Conservation (phyloP, 768 basidiomycete species). For the Mrakia hoshinonis region DNA sequence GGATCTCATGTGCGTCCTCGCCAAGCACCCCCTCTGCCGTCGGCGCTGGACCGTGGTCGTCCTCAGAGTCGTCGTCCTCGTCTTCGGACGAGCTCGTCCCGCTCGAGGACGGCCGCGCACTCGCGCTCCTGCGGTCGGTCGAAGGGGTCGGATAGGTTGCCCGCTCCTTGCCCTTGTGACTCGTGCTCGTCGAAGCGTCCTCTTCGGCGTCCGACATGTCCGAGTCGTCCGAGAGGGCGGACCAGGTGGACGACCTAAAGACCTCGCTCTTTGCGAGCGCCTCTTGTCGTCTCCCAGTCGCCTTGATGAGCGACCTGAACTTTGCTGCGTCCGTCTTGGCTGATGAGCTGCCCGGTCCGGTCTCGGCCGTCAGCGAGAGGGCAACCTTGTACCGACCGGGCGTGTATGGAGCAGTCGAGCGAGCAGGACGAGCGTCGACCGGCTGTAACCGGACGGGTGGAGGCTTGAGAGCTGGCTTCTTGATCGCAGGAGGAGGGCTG, state of each 20-base stretch:
- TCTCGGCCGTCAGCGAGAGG: no score
- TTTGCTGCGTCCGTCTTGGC: no score
- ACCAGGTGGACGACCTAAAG: not conserved
- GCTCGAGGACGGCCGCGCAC: no score
- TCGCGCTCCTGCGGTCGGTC: not conserved
- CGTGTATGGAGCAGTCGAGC: no score
- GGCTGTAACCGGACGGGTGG: not conserved
- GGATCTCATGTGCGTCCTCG: not conserved
- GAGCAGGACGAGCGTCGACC: not conserved
- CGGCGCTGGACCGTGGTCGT: not conserved
- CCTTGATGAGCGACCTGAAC: not conserved
- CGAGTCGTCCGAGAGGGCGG: not conserved
- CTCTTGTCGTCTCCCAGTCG: not conserved
- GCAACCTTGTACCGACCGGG: no score
- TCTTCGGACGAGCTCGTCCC: not conserved
- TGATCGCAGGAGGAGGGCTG: not conserved
- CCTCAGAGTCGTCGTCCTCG: not conserved
- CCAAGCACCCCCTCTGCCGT: not conserved
- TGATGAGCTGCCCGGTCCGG: no score
- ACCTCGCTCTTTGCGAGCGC: not conserved
- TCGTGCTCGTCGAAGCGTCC: not conserved
- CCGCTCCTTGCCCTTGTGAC: not conserved
- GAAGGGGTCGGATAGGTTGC: constrained; percentile 1
- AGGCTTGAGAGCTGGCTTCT: no score
- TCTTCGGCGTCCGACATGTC: not conserved